Evolutionary conservation across 768 basidiomycete species (phyloP).

Genomic region (Mycena metata): DNA sequence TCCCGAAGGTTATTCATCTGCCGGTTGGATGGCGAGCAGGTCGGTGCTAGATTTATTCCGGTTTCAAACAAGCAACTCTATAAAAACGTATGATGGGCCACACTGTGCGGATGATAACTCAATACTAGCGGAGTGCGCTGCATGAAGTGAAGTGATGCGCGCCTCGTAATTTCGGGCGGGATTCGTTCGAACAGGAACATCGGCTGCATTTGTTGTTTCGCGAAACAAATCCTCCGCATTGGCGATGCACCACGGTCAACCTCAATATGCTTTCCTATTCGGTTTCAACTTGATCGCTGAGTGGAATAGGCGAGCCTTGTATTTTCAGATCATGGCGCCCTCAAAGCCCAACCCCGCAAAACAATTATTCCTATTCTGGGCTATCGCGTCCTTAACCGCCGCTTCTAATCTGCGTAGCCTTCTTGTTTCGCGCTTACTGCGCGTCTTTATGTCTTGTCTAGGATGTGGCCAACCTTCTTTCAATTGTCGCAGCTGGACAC

Average conservation of each 20-base stretch:
- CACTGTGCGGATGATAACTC: not conserved
- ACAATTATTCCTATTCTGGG: conserved; percentile 13
- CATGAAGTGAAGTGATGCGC: not conserved
- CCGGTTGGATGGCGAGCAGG: not conserved
- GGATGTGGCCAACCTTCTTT: conserved; percentile 9
- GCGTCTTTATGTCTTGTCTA: not conserved
- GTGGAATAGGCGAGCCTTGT: conserved; percentile 12
- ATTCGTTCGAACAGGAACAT: not conserved
- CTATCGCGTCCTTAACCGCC: not conserved
- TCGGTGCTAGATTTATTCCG: conserved; percentile 1
- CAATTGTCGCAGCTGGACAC: not conserved
- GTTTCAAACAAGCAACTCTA: conserved; percentile 10
- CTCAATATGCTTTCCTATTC: not conserved
- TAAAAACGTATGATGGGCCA: conserved; percentile 11
- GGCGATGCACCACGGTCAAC: not conserved
- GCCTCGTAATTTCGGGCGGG: not conserved
- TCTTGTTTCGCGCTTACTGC: conserved; percentile 4
- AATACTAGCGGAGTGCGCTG: not conserved
- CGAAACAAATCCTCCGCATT: not conserved
- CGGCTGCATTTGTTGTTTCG: not conserved
- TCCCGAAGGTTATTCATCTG: not conserved
- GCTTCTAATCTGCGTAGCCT: conserved; percentile 9
- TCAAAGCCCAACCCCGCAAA: conserved; percentile 27
- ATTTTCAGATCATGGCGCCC: conserved; percentile 26
- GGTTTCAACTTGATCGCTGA: not conserved